Base-by-base conservation (phyloP, 768 basidiomycete species). In the Boletus vinaceobasis region DNA sequence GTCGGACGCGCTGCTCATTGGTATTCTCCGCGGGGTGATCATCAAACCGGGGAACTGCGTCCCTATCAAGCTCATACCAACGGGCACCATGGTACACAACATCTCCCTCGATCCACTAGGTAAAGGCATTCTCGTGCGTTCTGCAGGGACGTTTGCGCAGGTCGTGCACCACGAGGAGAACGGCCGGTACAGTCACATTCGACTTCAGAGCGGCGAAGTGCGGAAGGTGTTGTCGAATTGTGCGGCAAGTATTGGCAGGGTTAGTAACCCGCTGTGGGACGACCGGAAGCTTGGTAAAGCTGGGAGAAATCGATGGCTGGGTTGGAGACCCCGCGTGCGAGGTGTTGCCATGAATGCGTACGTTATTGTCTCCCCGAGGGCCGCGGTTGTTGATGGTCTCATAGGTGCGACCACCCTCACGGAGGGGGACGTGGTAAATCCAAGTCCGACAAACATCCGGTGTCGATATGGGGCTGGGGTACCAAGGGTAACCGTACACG, bases 331-430 rank as follows among this genome's bases (percentile, higher is more conserved):
- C 0, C 80, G 80, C 32, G 93, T 96, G 43, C 86, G 94, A 71
- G 94, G 94, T 85, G 86, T 97, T 60, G 94, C 94, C 40, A 96
- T 96, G 94, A 98, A 97, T 72, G 88, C 92, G 85, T 93, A 75
- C 40, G 88, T 56, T 26, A 13, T 47, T 52, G 45, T 53, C 46
- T 29, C 48, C 17, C 46, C 38, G 27, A 8, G 17, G 4, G 40
- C 33, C 23, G 33, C 27, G 35, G n/a, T 31, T 32, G 3, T 40
- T 66, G 27, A 64, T 31, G 7, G 5, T 5, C 1, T 43, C 49
- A 9, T 53, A 93, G 91, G 43, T 81, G 80, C 51, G 93, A 94
- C 72, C 93, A 95, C 73, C 94, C 96, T 57, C 94, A 97, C 69
- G 95, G 95, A 73, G 95, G 96, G 77, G 96, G 96, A 72, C 88